Evolutionary conservation across 1,284 basidiomycete species (phyloP).

Genomic region (Schizophyllum amplum): DNA sequence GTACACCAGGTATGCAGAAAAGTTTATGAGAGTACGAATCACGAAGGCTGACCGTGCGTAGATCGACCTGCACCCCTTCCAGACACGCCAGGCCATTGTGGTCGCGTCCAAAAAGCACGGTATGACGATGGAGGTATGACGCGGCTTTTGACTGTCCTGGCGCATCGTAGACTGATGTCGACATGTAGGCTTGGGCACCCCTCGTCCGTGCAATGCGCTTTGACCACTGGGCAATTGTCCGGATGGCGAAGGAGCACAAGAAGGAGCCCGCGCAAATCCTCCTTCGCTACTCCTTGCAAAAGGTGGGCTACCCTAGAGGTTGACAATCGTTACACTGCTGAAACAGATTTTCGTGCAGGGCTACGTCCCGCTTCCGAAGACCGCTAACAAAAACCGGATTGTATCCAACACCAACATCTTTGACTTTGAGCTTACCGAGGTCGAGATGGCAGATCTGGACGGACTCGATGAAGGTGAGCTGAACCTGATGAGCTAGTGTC

Average conservation of each 20-base stretch:
- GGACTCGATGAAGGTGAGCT: constrained; percentile 38
- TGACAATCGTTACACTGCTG: not conserved
- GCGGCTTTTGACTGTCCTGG: not conserved
- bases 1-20: constrained; percentile 58
- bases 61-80: constrained; percentile 70
- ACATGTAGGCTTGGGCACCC: constrained; percentile 42
- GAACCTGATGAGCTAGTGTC: not conserved
- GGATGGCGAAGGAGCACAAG: constrained; percentile 40
- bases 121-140: constrained; percentile 58
- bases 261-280: constrained; percentile 65
- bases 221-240: constrained; percentile 35
- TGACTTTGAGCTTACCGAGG: constrained; percentile 47
- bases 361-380: constrained; percentile 55
- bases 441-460: constrained; percentile 26
- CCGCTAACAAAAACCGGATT: constrained; percentile 44
- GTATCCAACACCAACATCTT: constrained; percentile 50
- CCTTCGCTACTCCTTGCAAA: constrained; percentile 71
- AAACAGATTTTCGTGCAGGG: not conserved
- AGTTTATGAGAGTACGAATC: not conserved
- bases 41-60: constrained; percentile 12
- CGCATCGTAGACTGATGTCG: constrained; percentile 5
- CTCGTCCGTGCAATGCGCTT: constrained; percentile 45
- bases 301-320: constrained; percentile 35
- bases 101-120: constrained; percentile 46
- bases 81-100: constrained; percentile 59